Percentiles rank a stretch among this genome's conserved stretches.
Evolutionary conservation across 2,329 filamentous ascomycete genomes (phyloP).

Genomic region (Cordyceps farinosa): DNA sequence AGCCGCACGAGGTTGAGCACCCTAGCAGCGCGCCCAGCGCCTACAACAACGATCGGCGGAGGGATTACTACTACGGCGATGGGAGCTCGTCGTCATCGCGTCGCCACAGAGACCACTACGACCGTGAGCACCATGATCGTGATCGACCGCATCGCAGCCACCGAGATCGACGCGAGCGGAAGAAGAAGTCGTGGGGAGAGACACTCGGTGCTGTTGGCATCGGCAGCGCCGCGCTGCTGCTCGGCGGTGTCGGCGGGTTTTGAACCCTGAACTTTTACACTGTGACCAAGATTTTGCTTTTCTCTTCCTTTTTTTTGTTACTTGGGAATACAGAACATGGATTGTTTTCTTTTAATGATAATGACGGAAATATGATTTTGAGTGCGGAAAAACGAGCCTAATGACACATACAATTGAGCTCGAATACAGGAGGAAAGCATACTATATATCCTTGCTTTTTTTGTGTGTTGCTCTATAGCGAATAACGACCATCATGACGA

Average conservation of each 20-base stretch:
- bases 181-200: constrained; percentile 48
- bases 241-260: constrained; percentile 44
- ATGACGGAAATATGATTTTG: background rate
- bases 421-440: background rate
- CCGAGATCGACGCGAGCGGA: constrained; percentile 31
- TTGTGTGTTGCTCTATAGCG: background rate
- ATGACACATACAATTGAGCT: background rate
- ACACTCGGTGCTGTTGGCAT: constrained; percentile 56
- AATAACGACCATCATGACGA: background rate
- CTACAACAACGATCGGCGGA: constrained; percentile 31
- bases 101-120: constrained; percentile 25
- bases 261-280: constrained; percentile 13
- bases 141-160: constrained; percentile 35
- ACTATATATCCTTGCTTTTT: background rate
- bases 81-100: constrained; percentile 23
- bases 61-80: constrained; percentile 26
- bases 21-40: constrained; percentile 27
- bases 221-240: constrained; percentile 56
- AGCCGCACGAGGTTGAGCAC: constrained; percentile 43
- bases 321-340: constrained; percentile 2
- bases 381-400: background rate
- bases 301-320: background rate
- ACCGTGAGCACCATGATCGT: constrained; percentile 24
- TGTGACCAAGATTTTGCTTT: background rate
- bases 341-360: background rate